Base-by-base conservation (phyloP, 176 grass and related monocot genomes). In the Cenchrus purpureus region DNA sequence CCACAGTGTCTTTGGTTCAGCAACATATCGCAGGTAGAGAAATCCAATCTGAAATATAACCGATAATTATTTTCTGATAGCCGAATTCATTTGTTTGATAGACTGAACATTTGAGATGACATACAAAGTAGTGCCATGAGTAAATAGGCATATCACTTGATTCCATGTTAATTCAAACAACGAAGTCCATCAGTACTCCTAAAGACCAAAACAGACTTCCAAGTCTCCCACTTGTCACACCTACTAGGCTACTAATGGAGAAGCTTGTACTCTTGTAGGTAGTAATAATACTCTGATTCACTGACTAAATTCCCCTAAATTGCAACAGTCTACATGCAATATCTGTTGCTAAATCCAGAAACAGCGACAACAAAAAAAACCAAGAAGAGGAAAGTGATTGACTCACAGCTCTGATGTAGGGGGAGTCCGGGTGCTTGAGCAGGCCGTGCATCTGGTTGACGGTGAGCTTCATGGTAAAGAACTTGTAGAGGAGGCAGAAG, bases 401-500 rank as follows among this genome's bases (percentile, higher is more conserved):
- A 86, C 91, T 85, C 78, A 99, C 97, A 65, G 97, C 94, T 92
- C 97, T 91, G 82, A 99, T 97, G 80, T 99, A 99, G 7, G 94
- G 97, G 0, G 97, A 97, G 68, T 99, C 97, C 2, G 86, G 86
- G 65, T 97, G 91, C 91, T 99, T 94, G 81, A 99, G 83, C 81
- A 99, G 84, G 0, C 93, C 93, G 68, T 99, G 93, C 94, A 99
- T 99, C 85, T 99, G 97, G 8, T 96, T 99, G 31, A 99, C 85
- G 50, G 97, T 99, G 62, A 97, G 86, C 80, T 94, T 99, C 92
- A 97, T 94, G 19, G 94, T 99, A 48, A 99, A 99, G 16, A 96
- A 84, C 62, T 99, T 97, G 71, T 99, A 99, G 54, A 99, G 88
- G 57, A 99, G 94, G 85, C 94, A 99, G 87, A 99, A 99, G 16